A percentile compares a stretch with the other conserved stretches of the same genome.
phyloP scores from a whole-genome alignment of 106 monocot species.

The Vanilla planifolia region DNA sequence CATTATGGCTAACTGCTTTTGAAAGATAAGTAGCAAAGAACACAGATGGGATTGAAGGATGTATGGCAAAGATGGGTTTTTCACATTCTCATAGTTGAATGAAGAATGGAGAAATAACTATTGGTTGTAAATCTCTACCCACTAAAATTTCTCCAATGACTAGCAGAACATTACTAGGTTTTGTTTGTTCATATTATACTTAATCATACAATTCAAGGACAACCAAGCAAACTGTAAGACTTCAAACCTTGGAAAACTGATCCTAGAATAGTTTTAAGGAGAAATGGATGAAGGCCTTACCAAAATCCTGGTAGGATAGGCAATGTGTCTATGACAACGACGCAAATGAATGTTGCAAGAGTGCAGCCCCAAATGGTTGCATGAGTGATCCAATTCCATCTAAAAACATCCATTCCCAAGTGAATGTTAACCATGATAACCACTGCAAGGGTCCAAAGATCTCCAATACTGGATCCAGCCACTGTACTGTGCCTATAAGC shows the following conservation, averaged over 20 bases:
- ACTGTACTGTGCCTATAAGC: constrained; percentile 54
- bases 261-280: constrained; percentile 27
- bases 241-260: constrained; percentile 75
- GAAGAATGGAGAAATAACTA: too few relatives aligned
- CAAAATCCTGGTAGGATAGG: constrained; percentile 59
- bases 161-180: too few relatives aligned
- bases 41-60: too few relatives aligned
- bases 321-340: constrained; percentile 55
- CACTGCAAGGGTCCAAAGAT: constrained; percentile 61
- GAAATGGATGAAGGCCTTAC: constrained; percentile 21
- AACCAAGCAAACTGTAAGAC: too few relatives aligned
- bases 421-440: constrained; percentile 82
- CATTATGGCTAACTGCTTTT: too few relatives aligned
- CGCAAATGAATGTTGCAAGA: not conserved
- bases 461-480: constrained; percentile 64
- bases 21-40: too few relatives aligned
- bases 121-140: too few relatives aligned
- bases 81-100: too few relatives aligned
- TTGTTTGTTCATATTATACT: too few relatives aligned
- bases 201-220: too few relatives aligned
- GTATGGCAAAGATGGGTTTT: too few relatives aligned
- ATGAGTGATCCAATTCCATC: constrained; percentile 81
- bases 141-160: too few relatives aligned
- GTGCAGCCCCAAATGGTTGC: constrained; percentile 48
- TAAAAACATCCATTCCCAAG: constrained; percentile 71